phyloP scores from a whole-genome alignment of 2,329 filamentous ascomycete genomes.

The Scytalidium lignicola region DNA sequence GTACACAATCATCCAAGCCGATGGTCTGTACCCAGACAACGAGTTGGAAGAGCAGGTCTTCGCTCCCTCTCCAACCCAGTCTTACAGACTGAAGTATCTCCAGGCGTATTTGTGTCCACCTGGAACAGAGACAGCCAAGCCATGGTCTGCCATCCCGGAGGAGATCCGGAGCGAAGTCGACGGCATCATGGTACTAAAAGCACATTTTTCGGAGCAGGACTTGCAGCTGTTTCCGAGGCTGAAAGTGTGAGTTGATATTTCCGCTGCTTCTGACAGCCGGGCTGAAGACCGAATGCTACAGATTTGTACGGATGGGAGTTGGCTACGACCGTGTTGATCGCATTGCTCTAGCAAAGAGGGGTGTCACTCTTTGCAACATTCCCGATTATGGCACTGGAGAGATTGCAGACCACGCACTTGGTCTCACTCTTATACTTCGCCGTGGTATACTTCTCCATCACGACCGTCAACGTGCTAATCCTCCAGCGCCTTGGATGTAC shows the following conservation, averaged over 20 bases:
- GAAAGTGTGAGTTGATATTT: neutral
- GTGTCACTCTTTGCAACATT: neutral
- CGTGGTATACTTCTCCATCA: neutral
- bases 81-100: too few species aligned
- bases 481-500: neutral
- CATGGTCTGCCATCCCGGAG: neutral
- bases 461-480: neutral
- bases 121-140: neutral
- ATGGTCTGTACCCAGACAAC: neutral
- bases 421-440: neutral
- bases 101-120: too few species aligned
- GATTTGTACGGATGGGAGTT: neutral
- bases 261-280: neutral
- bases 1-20: conserved; percentile 2
- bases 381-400: neutral
- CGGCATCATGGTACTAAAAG: neutral
- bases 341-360: neutral
- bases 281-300: neutral
- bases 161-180: neutral
- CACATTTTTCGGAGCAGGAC: neutral
- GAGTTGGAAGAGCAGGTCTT: too few species aligned
- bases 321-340: neutral
- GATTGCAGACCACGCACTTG: neutral
- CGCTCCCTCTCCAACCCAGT: too few species aligned
- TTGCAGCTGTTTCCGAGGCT: neutral